Evolutionary conservation across 1,284 basidiomycete genomes (phyloP).

Genomic region (Polyporus tsugae): DNA sequence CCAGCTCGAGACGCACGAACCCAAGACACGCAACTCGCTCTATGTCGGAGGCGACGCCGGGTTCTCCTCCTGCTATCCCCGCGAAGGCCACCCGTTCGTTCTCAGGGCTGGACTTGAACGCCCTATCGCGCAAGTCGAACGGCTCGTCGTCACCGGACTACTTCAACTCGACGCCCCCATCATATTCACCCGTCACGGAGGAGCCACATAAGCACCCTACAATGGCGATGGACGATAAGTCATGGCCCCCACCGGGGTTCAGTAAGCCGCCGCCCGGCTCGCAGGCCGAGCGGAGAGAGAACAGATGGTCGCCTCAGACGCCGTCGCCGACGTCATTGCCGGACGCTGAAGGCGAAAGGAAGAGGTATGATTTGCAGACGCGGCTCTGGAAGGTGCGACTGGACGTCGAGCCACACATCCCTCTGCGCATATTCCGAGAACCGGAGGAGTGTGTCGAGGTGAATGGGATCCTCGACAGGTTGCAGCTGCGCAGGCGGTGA

Average conservation of each 20-base stretch:
- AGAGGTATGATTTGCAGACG: conserved; percentile 62
- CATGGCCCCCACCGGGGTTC: conserved; percentile 27
- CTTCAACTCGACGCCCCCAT: conserved; percentile 28
- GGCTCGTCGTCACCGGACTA: conserved; percentile 26
- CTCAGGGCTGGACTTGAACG: conserved; percentile 13
- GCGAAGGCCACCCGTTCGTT: conserved; percentile 23
- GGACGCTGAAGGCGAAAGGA: conserved; percentile 65
- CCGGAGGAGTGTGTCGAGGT: conserved; percentile 74
- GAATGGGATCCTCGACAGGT: conserved; percentile 38
- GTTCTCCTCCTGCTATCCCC: conserved; percentile 16
- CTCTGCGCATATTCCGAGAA: conserved; percentile 69
- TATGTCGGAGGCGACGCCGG: conserved; percentile 30
- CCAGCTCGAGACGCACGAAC: conserved; percentile 6
- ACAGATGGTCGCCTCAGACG: conserved; percentile 20
- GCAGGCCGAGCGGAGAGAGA: conserved; percentile 17
- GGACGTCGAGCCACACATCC: conserved; percentile 60
- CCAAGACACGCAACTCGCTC: conserved; percentile 22
- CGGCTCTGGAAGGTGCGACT: conserved; percentile 67
- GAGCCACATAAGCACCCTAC: conserved; percentile 32
- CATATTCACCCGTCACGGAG: conserved; percentile 30
- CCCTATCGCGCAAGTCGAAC: conserved; percentile 1
- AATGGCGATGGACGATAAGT: conserved; percentile 14
- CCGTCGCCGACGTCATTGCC: conserved; percentile 40
- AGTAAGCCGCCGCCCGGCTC: conserved; percentile 19
- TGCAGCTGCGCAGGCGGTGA: conserved; percentile 29